A percentile compares a stretch with the other conserved stretches of the same genome.
Conservation (phyloP, 345 rosid genomes). For the Chamaenerion angustifolium region DNA sequence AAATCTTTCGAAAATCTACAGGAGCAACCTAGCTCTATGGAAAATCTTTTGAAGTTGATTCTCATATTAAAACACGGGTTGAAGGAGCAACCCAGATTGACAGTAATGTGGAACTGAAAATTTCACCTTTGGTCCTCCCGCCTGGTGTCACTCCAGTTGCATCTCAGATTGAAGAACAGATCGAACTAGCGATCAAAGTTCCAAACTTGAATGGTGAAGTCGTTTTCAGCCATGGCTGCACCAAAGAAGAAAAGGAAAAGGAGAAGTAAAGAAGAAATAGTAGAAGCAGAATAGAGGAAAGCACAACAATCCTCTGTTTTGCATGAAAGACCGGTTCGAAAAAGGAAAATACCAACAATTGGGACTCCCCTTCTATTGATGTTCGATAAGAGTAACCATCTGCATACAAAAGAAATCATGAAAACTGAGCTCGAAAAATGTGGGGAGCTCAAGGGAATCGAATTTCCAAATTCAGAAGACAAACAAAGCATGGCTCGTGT, state of each 20-base stretch:
- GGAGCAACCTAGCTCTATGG: too few species aligned
- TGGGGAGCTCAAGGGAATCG: conserved; percentile 55
- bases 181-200: not conserved
- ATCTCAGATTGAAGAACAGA: not conserved
- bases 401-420: conserved; percentile 57
- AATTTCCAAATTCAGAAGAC: conserved; percentile 23
- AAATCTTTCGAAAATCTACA: too few species aligned
- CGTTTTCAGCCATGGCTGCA: conserved; percentile 6
- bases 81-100: too few species aligned
- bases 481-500: conserved; percentile 38
- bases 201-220: too few species aligned
- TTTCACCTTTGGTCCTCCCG: too few species aligned
- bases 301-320: conserved; percentile 7
- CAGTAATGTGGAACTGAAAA: too few species aligned
- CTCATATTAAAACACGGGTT: too few species aligned
- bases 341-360: conserved; percentile 30
- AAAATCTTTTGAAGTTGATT: too few species aligned
- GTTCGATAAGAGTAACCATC: conserved; percentile 34
- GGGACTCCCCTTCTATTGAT: conserved; percentile 56
- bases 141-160: conserved; percentile 8
- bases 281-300: conserved; percentile 13
- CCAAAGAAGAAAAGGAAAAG: conserved; percentile 25
- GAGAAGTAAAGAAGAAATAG: conserved; percentile 30
- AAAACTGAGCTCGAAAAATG: conserved; percentile 37
- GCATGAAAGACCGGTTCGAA: conserved; percentile 25